Conservation (phyloP, 495 filamentous ascomycete genomes). For the Collariella sp. region DNA sequence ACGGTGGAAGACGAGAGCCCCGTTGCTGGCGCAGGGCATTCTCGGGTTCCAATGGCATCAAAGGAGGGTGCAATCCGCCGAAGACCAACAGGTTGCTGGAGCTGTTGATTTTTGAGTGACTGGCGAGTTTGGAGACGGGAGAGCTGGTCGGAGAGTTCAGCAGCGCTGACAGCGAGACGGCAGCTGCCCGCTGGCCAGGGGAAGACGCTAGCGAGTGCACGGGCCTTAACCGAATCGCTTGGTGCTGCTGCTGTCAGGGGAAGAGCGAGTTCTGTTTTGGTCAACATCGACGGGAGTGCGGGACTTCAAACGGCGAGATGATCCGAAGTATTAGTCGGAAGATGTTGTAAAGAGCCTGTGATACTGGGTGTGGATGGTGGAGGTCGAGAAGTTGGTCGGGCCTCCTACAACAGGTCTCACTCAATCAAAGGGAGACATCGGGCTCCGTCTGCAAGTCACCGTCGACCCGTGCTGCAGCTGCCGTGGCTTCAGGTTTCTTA, state of each 20-base stretch:
- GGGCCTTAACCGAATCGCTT: background rate
- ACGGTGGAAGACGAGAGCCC: slow-evolving; percentile 6
- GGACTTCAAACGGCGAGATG: background rate
- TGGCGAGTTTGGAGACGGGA: background rate
- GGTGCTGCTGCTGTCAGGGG: background rate
- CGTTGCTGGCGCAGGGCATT: slow-evolving; percentile 1
- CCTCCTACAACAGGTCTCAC: too few relatives aligned
- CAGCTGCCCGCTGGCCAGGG: background rate
- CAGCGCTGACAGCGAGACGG: background rate
- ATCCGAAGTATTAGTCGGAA: too few relatives aligned
- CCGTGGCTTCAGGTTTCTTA: too few relatives aligned
- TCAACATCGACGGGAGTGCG: background rate
- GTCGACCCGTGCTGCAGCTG: too few relatives aligned
- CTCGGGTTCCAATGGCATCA: slow-evolving; percentile 14
- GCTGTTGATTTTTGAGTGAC: slow-evolving; percentile 10
- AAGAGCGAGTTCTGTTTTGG: background rate
- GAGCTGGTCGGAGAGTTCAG: background rate
- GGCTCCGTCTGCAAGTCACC: too few relatives aligned
- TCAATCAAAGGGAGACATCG: too few relatives aligned
- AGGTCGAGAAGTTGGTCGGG: too few relatives aligned
- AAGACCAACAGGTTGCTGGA: slow-evolving; percentile 9
- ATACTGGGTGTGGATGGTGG: too few relatives aligned
- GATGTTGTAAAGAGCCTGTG: too few relatives aligned
- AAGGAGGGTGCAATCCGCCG: slow-evolving; percentile 13
- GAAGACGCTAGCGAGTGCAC: background rate